These are phyloP conservation scores for Phalaenopsis hybrid DNA, from an alignment of 116 monocot genomes.

Conservation along the genomic window DNA sequence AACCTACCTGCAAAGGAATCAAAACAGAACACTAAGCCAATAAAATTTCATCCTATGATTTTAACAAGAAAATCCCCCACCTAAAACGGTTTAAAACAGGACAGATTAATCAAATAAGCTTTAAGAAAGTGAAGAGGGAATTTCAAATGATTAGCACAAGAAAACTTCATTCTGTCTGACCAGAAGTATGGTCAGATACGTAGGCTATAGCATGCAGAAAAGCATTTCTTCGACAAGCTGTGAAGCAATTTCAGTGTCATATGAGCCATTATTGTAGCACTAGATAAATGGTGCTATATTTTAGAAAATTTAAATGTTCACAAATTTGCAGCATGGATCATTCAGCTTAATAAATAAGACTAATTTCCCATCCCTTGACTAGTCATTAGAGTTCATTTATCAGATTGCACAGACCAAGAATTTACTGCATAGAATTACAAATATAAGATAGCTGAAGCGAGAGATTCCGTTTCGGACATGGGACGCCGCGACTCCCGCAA, in stretches of 20 bases:
- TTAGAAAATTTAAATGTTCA: not conserved
- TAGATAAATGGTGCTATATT: not conserved
- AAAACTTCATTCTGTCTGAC: not conserved
- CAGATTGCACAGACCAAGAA: not conserved
- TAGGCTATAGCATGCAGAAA: not conserved
- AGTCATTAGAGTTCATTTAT: not conserved
- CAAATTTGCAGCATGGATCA: not conserved
- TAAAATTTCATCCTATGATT: not conserved
- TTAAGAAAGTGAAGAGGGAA: not conserved
- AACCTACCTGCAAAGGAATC: slow-evolving; percentile 55
- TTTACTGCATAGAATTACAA: not conserved
- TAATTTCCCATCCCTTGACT: not conserved
- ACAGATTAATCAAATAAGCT: not conserved
- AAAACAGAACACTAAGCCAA: not conserved
- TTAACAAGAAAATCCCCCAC: not conserved
- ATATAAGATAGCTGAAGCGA: not conserved
- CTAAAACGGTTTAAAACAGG: not conserved
- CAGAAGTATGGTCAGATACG: not conserved
- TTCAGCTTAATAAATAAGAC: not conserved
- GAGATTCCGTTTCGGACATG: too few relatives aligned
- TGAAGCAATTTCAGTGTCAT: not conserved
- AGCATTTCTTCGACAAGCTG: not conserved
- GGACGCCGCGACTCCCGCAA: too few relatives aligned
- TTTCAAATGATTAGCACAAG: not conserved
- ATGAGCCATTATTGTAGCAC: not conserved